phyloP scores from a whole-genome alignment of 208 protist genomes.

The Leptomonas pyrrhocoris region DNA sequence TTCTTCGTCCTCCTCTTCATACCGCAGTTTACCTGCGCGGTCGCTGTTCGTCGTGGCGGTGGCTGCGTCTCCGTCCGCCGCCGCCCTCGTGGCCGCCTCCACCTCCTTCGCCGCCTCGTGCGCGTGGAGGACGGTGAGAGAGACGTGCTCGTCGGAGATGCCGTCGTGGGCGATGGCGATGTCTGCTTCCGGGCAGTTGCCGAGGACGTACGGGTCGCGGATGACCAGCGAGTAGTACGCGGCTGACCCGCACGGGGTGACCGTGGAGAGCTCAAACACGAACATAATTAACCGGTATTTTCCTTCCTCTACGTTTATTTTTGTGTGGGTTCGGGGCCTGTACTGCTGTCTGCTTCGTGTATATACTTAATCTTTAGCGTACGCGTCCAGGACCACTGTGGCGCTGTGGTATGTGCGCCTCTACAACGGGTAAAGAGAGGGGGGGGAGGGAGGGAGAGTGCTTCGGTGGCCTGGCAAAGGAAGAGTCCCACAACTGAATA shows the following conservation, averaged over 20 bases:
- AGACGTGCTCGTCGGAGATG: conserved; percentile 57
- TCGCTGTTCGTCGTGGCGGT: neutral
- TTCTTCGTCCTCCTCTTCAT: conserved; percentile 6
- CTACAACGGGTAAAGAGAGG: too few relatives aligned
- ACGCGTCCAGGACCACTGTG: too few relatives aligned
- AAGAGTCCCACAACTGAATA: too few relatives aligned
- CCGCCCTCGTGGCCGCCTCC: neutral
- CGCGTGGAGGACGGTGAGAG: conserved; percentile 60
- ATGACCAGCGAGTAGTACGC: conserved; percentile 85
- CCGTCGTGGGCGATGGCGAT: conserved; percentile 47
- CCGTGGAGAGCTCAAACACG: conserved; percentile 61
- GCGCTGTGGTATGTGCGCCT: too few relatives aligned
- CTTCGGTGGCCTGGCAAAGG: too few relatives aligned
- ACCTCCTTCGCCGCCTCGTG: conserved; percentile 43
- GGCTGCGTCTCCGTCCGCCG: neutral
- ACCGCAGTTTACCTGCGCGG: neutral
- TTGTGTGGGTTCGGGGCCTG: neutral
- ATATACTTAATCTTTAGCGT: too few relatives aligned
- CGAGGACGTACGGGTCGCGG: conserved; percentile 73
- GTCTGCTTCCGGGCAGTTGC: conserved; percentile 34
- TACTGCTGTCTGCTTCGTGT: too few relatives aligned
- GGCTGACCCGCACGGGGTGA: conserved; percentile 47
- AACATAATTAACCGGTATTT: conserved; percentile 51
- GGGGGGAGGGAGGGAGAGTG: too few relatives aligned
- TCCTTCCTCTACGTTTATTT: neutral